Evolutionary conservation across 2,329 filamentous ascomycete species (phyloP), one percentile per base, ranked within the genome.

Genomic region (Fusarium succisae): DNA sequence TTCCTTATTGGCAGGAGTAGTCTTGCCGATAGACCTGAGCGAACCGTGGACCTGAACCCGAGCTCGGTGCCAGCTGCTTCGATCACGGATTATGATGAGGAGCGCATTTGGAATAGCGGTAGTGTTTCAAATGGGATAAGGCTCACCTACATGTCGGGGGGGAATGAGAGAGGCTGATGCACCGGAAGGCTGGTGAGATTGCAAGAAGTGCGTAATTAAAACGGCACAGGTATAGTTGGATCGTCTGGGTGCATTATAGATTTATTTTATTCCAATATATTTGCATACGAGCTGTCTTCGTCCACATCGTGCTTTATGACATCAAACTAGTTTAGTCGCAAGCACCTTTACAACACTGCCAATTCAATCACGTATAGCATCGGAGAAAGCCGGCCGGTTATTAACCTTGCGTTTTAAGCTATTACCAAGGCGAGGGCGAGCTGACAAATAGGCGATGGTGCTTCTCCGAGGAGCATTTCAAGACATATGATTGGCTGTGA

Each of bases 341-440:
- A 28, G 44, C 30, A 13, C 12, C 30, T 13, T 13, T 35, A 35
- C 14, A 15, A 1, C 18, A 18, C 30, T 24, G 3, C 11, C 15
- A 51, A 14, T 0, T 15, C 5, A 15, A 15, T 37, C 0, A 3
- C 3, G 17, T 3, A 37, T 15, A 17, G 9, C 10, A 37, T 22
- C 18, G 8, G n/a, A 15, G 17, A 17, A 35, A 15, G 1, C 32
- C 32, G 32, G 14, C 11, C n/a, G 7, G 9, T 13, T 26, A 15
- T 17, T 4, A 9, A 38, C 13, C n/a, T 38, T 13, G 18, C n/a
- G 32, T 26, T 54, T 38, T 22, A 6, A 26, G 32, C 22, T 13
- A 37, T 54, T 12, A 37, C 17, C 18, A 26, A 38, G 13, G 9
- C 18, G 50, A 53, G 24, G 10, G 18, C 50, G 32, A 38, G 50